Conservation (phyloP, 805 yeast genomes). For the Wickerhamiella brachini region DNA sequence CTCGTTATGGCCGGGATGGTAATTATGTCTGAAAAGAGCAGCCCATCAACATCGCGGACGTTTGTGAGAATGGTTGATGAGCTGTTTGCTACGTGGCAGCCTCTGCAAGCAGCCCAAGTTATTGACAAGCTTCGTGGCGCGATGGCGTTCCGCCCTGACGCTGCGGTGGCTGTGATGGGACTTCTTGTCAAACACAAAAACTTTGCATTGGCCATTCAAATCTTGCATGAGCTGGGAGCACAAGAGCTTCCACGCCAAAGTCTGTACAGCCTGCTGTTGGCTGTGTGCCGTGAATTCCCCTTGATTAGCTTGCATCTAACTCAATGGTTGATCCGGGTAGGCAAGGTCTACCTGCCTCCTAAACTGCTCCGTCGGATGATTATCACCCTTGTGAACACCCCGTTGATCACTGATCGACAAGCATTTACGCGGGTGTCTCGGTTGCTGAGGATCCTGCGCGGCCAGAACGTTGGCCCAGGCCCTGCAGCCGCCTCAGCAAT, state of each 20-base stretch:
- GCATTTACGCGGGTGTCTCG: conserved; percentile 14
- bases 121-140: conserved; percentile 1
- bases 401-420: conserved; percentile 15
- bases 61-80: conserved; percentile 5
- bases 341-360: conserved; percentile 10
- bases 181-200: conserved; percentile 8
- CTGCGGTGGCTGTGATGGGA: conserved; percentile 1
- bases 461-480: conserved; percentile 4
- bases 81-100: conserved; percentile 14
- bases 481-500: conserved; percentile 12
- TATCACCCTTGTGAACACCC: conserved; percentile 11
- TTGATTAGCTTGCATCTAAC: conserved; percentile 11
- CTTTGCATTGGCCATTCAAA: conserved; percentile 12
- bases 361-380: conserved; percentile 15
- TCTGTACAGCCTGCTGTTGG: conserved; percentile 10
- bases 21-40: conserved; percentile 16
- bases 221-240: conserved; percentile 11
- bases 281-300: conserved; percentile 17
- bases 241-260: conserved; percentile 3
- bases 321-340: conserved; percentile 15
- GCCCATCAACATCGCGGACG: not conserved
- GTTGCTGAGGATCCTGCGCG: conserved; percentile 12
- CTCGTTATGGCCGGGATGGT: conserved; percentile 19
- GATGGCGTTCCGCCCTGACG: not conserved
- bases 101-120: conserved; percentile 1